Conservation (phyloP, 495 filamentous ascomycete species). For the Neurospora tetrasperma region DNA sequence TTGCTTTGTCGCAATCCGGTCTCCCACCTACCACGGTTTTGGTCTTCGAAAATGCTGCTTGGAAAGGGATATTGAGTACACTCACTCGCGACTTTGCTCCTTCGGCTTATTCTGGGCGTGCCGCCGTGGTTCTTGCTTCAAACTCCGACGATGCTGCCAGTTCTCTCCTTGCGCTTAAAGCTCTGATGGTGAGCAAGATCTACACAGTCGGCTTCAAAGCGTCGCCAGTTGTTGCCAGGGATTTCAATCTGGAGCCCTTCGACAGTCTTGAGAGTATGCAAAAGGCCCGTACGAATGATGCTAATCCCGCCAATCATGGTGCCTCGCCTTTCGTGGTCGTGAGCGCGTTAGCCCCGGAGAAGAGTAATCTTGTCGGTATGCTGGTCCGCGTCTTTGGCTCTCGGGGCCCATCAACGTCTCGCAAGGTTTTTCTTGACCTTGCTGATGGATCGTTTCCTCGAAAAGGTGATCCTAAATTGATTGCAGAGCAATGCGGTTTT, state of each 20-base stretch:
- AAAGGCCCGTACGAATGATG: conserved; percentile 39
- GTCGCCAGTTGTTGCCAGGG: conserved; percentile 48
- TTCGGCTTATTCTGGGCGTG: conserved; percentile 63
- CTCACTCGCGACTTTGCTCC: conserved; percentile 72
- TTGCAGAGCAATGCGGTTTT: conserved; percentile 63
- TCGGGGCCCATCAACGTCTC: conserved; percentile 39
- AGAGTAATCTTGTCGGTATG: conserved; percentile 69
- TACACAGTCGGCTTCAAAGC: conserved; percentile 78
- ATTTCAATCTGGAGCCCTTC: conserved; percentile 55
- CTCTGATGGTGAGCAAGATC: conserved; percentile 64
- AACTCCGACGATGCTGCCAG: conserved; percentile 61
- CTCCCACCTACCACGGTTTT: conserved; percentile 37
- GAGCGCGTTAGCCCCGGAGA: conserved; percentile 65
- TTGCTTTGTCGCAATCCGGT: conserved; percentile 14
- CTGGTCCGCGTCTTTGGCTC: conserved; percentile 57
- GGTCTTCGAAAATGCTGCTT: conserved; percentile 68
- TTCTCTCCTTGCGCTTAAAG: conserved; percentile 64
- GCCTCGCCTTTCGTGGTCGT: conserved; percentile 67
- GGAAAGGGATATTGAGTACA: conserved; percentile 75
- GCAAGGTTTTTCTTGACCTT: conserved; percentile 73
- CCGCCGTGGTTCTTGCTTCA: conserved; percentile 62
- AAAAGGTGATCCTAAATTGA: conserved; percentile 56
- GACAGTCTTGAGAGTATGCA: conserved; percentile 71
- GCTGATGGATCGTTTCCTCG: conserved; percentile 49
- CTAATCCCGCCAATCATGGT: conserved; percentile 18